phyloP scores from a whole-genome alignment of 805 yeast genomes.

The Suhomyces sp. region DNA sequence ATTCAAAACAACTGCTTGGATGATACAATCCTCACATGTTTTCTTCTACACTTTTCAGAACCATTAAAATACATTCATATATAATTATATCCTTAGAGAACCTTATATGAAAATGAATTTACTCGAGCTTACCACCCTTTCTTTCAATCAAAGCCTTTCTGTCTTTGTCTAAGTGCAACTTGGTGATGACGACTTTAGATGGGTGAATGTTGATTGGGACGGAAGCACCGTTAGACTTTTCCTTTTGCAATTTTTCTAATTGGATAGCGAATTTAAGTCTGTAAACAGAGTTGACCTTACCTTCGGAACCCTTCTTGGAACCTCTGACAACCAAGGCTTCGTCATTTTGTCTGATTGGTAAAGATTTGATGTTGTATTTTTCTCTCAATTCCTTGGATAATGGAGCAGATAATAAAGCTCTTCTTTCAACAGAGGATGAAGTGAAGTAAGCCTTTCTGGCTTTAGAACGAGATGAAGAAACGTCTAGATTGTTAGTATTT shows the following conservation, averaged over 20 bases:
- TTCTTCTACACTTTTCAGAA: not conserved
- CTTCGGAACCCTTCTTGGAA: constrained; percentile 99
- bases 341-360: constrained; percentile 98
- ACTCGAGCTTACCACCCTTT: constrained; percentile 97
- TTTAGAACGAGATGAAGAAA: constrained; percentile 98
- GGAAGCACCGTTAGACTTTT: constrained; percentile 97
- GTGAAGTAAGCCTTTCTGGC: constrained; percentile 99
- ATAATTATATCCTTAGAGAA: constrained; percentile 7
- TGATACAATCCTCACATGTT: no score
- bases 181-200: constrained; percentile 98
- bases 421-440: constrained; percentile 95
- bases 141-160: constrained; percentile 96
- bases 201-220: constrained; percentile 97
- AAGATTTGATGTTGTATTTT: constrained; percentile 91
- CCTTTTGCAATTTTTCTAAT: constrained; percentile 95
- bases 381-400: constrained; percentile 98
- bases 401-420: constrained; percentile 95
- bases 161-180: constrained; percentile 97
- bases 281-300: constrained; percentile 96
- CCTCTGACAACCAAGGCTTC: constrained; percentile 96
- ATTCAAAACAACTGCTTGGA: no score
- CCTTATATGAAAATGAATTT: constrained; percentile 33
- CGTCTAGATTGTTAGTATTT: constrained; percentile 63
- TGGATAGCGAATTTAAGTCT: constrained; percentile 97
- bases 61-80: constrained; percentile 13